These are phyloP conservation scores for Boletus semigastroideus DNA, from an alignment of 1,284 basidiomycete genomes.

Conservation along the genomic window DNA sequence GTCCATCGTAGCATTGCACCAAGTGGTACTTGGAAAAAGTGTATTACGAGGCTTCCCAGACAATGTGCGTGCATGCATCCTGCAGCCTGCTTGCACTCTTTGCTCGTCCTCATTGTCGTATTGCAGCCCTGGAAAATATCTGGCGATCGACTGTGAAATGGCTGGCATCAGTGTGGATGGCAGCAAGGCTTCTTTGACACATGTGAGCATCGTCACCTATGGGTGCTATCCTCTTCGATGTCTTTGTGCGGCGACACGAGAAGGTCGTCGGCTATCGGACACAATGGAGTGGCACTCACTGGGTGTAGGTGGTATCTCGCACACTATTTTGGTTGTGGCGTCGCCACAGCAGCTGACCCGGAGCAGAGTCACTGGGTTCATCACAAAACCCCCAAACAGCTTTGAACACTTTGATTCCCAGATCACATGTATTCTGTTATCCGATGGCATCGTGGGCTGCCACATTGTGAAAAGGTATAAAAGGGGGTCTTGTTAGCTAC, in stretches of 20 bases:
- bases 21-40: conserved; percentile 54
- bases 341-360: too few relatives aligned
- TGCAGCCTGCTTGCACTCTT: not conserved
- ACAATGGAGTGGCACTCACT: conserved; percentile 90
- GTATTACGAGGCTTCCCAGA: conserved; percentile 41
- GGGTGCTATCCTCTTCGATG: conserved; percentile 65
- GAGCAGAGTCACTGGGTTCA: too few relatives aligned
- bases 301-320: too few relatives aligned
- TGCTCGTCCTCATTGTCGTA: not conserved
- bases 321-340: too few relatives aligned
- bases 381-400: too few relatives aligned
- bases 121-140: conserved; percentile 71
- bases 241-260: conserved; percentile 86
- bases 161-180: conserved; percentile 89
- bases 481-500: too few relatives aligned
- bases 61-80: conserved; percentile 41
- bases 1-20: conserved; percentile 44
- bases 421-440: too few relatives aligned
- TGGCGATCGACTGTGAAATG: conserved; percentile 97
- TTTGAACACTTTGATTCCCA: too few relatives aligned
- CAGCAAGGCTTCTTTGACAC: conserved; percentile 79
- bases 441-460: too few relatives aligned
- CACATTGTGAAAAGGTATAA: too few relatives aligned
- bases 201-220: conserved; percentile 52
- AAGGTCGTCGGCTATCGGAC: conserved; percentile 94